These are phyloP conservation scores for Umbelopsis vinacea DNA, from an alignment of 192 early-diverging fungal genomes.

Conservation along the genomic window DNA sequence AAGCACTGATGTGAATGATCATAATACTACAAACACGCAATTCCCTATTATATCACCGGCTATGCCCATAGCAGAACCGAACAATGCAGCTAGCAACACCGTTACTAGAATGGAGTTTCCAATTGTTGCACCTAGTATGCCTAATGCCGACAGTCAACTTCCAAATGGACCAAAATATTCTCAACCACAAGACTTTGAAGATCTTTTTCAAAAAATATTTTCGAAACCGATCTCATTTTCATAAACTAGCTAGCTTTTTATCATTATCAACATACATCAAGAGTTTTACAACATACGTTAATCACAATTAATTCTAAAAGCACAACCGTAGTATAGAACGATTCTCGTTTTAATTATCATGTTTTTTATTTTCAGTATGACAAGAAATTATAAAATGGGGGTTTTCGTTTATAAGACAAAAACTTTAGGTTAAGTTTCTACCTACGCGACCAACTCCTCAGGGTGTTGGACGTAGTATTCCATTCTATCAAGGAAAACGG, in stretches of 20 bases:
- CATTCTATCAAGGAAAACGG: slow-evolving; percentile 50
- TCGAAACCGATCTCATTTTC: not conserved
- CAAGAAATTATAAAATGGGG: not conserved
- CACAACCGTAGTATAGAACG: too few relatives aligned
- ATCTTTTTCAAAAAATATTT: not conserved
- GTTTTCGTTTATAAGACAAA: too few relatives aligned
- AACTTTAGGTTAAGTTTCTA: not conserved
- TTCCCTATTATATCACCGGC: too few relatives aligned
- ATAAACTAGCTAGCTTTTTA: not conserved
- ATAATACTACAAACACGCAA: too few relatives aligned
- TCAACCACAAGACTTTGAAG: not conserved
- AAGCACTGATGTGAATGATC: too few relatives aligned
- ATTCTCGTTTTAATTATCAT: not conserved
- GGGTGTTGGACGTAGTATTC: slow-evolving; percentile 58
- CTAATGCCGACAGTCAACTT: not conserved
- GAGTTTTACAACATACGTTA: too few relatives aligned
- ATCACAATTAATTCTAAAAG: too few relatives aligned
- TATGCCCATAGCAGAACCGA: too few relatives aligned
- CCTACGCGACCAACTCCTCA: slow-evolving; percentile 47
- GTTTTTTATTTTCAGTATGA: not conserved
- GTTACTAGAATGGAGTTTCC: not conserved
- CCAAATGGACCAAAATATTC: not conserved
- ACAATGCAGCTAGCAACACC: too few relatives aligned
- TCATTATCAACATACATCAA: not conserved
- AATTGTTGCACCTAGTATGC: not conserved